Conservation (phyloP, 352 stramenopile genomes). For the Saprolegnia diclina region DNA sequence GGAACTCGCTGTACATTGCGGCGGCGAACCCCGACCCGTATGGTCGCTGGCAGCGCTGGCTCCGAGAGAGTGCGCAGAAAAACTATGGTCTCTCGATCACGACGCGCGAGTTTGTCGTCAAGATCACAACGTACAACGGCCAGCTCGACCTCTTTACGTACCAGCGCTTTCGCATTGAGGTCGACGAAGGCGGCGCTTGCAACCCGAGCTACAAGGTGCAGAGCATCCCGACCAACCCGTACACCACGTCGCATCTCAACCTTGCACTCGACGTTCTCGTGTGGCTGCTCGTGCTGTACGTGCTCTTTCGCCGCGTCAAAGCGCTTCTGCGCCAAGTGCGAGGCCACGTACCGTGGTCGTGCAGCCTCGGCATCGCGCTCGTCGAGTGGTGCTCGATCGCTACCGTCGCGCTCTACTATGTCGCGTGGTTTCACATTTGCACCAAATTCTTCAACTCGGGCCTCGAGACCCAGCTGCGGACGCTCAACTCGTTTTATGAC, state of each 20-base stretch:
- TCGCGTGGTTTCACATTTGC: neutral
- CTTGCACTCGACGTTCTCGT: neutral
- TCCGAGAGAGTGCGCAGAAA: neutral
- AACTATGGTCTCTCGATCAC: conserved; percentile 4
- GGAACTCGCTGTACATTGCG: neutral
- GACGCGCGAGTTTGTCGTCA: conserved; percentile 3
- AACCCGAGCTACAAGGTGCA: neutral
- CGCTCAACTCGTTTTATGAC: conserved; percentile 6
- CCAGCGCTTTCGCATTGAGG: conserved; percentile 3
- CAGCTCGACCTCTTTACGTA: conserved; percentile 10
- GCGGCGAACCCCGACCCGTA: neutral
- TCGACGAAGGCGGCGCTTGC: conserved; percentile 1
- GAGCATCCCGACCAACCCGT: conserved; percentile 8
- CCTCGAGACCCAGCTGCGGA: neutral
- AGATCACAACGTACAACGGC: conserved; percentile 10
- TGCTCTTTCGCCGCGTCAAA: neutral
- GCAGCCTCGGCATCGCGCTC: neutral
- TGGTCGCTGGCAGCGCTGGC: neutral
- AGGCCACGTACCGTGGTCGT: neutral
- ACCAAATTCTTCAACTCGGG: conserved; percentile 4
- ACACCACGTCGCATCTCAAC: neutral
- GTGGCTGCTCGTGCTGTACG: neutral
- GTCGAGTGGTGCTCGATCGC: conserved; percentile 10
- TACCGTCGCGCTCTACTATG: conserved; percentile 2
- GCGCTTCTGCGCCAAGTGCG: neutral